Evolutionary conservation across 1,284 basidiomycete species (phyloP), one percentile per base, ranked within the genome.

Genomic region (Malassezia obtusa): DNA sequence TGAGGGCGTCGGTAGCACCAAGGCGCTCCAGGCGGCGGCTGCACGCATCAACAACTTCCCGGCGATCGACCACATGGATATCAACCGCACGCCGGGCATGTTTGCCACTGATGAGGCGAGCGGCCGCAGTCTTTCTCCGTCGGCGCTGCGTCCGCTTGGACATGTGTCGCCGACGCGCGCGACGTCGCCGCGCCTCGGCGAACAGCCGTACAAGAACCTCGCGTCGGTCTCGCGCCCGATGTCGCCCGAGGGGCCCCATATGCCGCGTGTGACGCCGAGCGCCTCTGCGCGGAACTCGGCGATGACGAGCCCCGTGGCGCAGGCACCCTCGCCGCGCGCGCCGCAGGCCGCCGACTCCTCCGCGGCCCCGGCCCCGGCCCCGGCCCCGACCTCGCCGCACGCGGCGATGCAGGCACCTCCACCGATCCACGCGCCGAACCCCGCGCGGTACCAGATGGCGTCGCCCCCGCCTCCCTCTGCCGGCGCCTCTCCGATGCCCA

Each of bases 1-100:
- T 36, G 52, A 55, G 19, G 52, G 47, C 9, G 45, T 55, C 32
- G 52, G 52, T 35, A 33, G 52, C 33, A 55, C 52, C 24, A 55
- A 55, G 47, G 52, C 52, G 24, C 40, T 55, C 17, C 52, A 55
- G 37, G 52, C 47, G 10, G 52, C 52, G 3, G 48, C 47, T 7
- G 52, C 52, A 7, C 5, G n/a, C 14, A 26, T 7, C 33, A 32
- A 32, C n/a, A 24, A 31, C 22, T 45, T 55, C 41, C 47, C 52
- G 0, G 2, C 30, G 12, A 32, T 50, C 25, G 40, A 50, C 24
- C 25, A 39, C 36, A 15, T 45, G 4, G 37, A 49, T 31, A 22
- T 38, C n/a, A 45, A 33, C 38, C n/a, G 35, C 21, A 45, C 35
- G 3, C 50, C 33, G 14, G 36, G 21, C 14, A 45, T 45, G 43